Evolutionary conservation across 106 monocot species (phyloP).

Genomic region (Acanthochlamys bracteata): DNA sequence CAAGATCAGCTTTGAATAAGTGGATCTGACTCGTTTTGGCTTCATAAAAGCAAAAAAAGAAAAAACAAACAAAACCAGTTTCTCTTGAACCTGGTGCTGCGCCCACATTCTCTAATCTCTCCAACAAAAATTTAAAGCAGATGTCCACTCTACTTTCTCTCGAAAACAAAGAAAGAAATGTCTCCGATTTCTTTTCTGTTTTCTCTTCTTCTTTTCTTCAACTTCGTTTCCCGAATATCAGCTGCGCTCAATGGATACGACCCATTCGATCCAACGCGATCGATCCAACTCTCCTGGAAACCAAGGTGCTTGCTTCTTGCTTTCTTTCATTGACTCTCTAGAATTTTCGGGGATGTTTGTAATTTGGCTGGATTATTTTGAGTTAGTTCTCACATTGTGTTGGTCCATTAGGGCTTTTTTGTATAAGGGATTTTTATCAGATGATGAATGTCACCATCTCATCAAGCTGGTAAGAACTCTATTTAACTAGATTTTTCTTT

Average conservation of each 20-base stretch:
- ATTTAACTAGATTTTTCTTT: too few relatives aligned
- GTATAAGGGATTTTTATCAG: constrained; percentile 1
- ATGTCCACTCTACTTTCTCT: too few relatives aligned
- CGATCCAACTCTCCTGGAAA: neutral
- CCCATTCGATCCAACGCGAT: neutral
- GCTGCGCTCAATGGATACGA: neutral
- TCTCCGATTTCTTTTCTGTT: neutral
- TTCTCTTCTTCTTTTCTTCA: neutral
- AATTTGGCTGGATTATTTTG: neutral
- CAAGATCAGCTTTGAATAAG: too few relatives aligned
- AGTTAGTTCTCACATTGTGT: neutral
- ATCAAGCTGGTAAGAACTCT: neutral
- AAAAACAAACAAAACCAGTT: too few relatives aligned
- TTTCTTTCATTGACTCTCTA: neutral
- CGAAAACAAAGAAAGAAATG: neutral
- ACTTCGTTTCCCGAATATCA: neutral
- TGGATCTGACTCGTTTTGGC: too few relatives aligned
- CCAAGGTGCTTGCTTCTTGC: neutral
- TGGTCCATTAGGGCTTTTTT: neutral
- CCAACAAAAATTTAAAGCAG: too few relatives aligned
- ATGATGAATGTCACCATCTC: neutral
- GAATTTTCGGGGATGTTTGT: neutral
- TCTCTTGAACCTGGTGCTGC: too few relatives aligned
- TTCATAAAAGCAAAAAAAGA: too few relatives aligned
- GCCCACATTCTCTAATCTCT: too few relatives aligned